Evolutionary conservation across 768 basidiomycete genomes (phyloP), one percentile per base, ranked within the genome.

Genomic region (Dioszegia aurantiaca): DNA sequence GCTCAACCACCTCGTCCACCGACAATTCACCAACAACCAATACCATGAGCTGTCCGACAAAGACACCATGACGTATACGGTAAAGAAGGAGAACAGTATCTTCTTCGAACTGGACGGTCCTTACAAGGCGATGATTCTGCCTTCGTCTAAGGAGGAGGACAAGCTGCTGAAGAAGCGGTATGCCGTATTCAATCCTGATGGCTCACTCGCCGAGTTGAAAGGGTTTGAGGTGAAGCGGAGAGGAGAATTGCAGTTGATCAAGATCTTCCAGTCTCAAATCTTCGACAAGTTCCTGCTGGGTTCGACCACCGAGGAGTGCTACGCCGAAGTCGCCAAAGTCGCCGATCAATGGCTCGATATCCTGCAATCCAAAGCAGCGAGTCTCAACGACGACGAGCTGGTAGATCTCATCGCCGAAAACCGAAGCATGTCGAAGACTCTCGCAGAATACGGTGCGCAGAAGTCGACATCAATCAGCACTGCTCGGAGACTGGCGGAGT

Each of bases 41-140:
- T 99, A 99, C 75, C 95, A 98, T 75, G 87, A 93, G 66, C 81
- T 94, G 21, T 73, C 76, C 44, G 86, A 97, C 70, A 83, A 84
- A 6, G 85, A 86, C 49, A 87, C 87, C 0, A 92, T 93, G 27
- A 84, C 86, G 61, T 97, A 95, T 77, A 80, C 80, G 19, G 79
- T 98, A 27, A 88, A 89, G 61, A 89, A 86, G 77, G 95, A 98
- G 78, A 98, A 99, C 78, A 94, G 91, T 16, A 99, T 99, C 77
- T 99, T 98, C 81, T 98, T 99, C 79, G 94, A 99, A 77, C 82
- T 99, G 59, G 94, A 99, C 67, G 95, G 95, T 1, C 95, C 95
- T 1, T 99, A 98, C 80, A 90, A 86, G 64, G 95, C 95, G 5
- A 98, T 99, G 95, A 97, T 98, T 68, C 82, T 99, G 12, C 95